Evolutionary conservation across 805 yeast species (phyloP).

Genomic region (Starmerella tilneyi): DNA sequence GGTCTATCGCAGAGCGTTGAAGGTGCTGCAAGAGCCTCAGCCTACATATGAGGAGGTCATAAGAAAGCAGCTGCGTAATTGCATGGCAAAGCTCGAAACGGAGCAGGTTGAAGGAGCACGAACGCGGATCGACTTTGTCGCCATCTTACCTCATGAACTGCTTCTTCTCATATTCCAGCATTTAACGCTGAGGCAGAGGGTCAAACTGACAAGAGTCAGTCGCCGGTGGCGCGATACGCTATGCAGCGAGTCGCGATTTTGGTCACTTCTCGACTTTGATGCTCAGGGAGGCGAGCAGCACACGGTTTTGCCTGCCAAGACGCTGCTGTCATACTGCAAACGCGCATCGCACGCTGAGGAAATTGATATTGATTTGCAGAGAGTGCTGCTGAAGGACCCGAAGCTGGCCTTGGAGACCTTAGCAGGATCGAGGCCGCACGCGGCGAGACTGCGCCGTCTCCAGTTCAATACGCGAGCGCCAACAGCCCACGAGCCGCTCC

Average conservation of each 20-base stretch:
- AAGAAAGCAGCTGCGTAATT: conserved; percentile 5
- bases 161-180: conserved; percentile 13
- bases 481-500: neutral
- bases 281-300: neutral
- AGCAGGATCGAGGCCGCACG: neutral
- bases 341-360: neutral
- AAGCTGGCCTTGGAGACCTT: conserved; percentile 2
- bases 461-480: conserved; percentile 8
- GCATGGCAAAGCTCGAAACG: neutral
- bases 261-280: conserved; percentile 14
- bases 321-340: conserved; percentile 9
- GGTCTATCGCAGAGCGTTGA: conserved; percentile 18
- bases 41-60: conserved; percentile 6
- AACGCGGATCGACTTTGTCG: neutral
- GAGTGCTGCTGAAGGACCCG: conserved; percentile 13
- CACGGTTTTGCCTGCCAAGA: conserved; percentile 1
- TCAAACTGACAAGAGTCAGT: conserved; percentile 8
- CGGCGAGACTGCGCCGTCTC: conserved; percentile 10
- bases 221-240: conserved; percentile 15
- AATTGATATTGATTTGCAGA: conserved; percentile 10
- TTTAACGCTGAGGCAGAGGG: conserved; percentile 12
- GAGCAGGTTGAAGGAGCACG: neutral
- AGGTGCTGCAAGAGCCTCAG: conserved; percentile 5
- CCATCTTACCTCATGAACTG: conserved; percentile 18
- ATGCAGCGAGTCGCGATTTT: conserved; percentile 14